Base-by-base conservation (phyloP, 192 early-diverging fungal species). In the Linnemannia elongata region DNA sequence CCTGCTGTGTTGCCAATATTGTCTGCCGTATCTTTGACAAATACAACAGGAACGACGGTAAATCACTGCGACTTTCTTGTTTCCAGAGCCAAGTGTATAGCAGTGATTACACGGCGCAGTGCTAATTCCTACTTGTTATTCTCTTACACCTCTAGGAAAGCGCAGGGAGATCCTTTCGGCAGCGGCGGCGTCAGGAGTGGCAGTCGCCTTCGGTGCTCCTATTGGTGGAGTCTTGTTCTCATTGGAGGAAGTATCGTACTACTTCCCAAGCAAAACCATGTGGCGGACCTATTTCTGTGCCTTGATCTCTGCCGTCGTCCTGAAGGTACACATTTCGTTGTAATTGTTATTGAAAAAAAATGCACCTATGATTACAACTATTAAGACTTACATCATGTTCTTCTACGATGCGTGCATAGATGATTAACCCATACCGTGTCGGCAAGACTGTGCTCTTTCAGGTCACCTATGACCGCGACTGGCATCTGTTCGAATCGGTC, bases 221-320 rank as follows among this genome's bases (percentile, higher is more conserved):
- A 97, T 99, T 69, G 98, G 98, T 30, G 98, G 97, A 12, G 97
- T 99, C 20, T 85, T 99, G 52, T 98, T 98, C 82, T 97, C 96
- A 38, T 90, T 99, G 17, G 98, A 99, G 81, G 97, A 98, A 80
- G 95, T 98, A 38, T 95, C 94, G 38, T 98, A 97, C 80, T 97
- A 95, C 77, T 98, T 99, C 82, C 97, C 98, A 9, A 92, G 96
- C 47, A 97, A 97, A 77, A 98, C 97, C 6, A 97, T 99, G 96
- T 94, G 97, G 89, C 93, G 97, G 72, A 96, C 96, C 69, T 96
- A 96, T 87, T 99, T 99, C 87, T 98, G 97, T 77, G 97, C 98
- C 35, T 90, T 97, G 69, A 94, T 95, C 0, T 96, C 97, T 9
- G 96, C 96, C 10, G 93, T 97, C 35, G 94, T 94, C n/a, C 92